Evolutionary conservation across 2,329 filamentous ascomycete species (phyloP).

Genomic region (Claviceps quebecensis): DNA sequence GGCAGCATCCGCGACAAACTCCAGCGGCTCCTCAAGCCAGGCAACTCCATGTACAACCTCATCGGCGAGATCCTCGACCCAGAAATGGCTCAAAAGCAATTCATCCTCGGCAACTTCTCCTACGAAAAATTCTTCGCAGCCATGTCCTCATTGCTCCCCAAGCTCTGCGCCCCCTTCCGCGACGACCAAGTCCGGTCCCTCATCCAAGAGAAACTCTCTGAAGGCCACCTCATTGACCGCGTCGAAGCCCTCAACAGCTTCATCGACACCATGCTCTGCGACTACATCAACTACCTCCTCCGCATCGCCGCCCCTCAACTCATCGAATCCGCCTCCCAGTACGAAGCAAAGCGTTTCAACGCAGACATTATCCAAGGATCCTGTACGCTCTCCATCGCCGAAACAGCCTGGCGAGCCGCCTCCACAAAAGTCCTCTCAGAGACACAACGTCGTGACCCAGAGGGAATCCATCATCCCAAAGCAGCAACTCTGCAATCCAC

Average conservation of each 20-base stretch:
- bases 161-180: constrained; percentile 68
- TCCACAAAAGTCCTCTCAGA: constrained; percentile 52
- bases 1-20: constrained; percentile 59
- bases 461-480: constrained; percentile 46
- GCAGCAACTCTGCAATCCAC: constrained; percentile 38
- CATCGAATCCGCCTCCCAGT: constrained; percentile 55
- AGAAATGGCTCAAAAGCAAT: constrained; percentile 55
- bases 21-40: constrained; percentile 54
- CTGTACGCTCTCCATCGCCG: constrained; percentile 44
- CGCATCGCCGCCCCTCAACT: constrained; percentile 57
- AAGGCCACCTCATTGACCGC: constrained; percentile 57
- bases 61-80: constrained; percentile 65
- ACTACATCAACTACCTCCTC: constrained; percentile 72
- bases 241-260: constrained; percentile 62
- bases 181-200: constrained; percentile 61
- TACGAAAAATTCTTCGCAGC: constrained; percentile 69
- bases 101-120: constrained; percentile 58
- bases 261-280: constrained; percentile 63
- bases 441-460: constrained; percentile 52
- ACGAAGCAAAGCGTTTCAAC: constrained; percentile 60
- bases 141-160: constrained; percentile 61
- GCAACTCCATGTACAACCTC: constrained; percentile 59
- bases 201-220: constrained; percentile 43
- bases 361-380: constrained; percentile 45
- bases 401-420: constrained; percentile 51